Conservation (phyloP, 163 green algal genomes). For the Chlamydomonas reinhardtii region DNA sequence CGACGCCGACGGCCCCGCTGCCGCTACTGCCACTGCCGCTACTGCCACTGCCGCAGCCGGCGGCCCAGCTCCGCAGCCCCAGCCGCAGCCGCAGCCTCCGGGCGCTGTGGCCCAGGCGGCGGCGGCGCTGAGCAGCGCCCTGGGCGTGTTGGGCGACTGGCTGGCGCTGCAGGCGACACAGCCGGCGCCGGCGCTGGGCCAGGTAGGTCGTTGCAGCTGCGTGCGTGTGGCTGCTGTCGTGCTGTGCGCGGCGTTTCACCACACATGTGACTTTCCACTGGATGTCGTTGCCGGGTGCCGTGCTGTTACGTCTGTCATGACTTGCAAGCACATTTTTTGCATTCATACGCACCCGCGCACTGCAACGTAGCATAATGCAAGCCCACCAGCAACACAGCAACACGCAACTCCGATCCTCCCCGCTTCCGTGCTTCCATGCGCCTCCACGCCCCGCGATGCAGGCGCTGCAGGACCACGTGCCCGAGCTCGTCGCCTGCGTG, state of each 20-base stretch:
- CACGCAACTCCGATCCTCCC: too few relatives aligned
- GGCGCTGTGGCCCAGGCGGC: not conserved
- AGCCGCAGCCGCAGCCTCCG: not conserved
- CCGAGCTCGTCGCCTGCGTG: not conserved
- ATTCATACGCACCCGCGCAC: too few relatives aligned
- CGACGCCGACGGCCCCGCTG: not conserved
- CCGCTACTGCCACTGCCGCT: too few relatives aligned
- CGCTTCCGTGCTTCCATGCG: not conserved
- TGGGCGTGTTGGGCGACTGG: slow-evolving; percentile 34
- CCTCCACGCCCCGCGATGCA: not conserved
- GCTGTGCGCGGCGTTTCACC: too few relatives aligned
- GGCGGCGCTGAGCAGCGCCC: not conserved
- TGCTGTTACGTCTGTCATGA: too few relatives aligned
- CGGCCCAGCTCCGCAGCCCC: not conserved
- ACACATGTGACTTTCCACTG: too few relatives aligned
- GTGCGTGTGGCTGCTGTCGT: not conserved
- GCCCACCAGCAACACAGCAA: too few relatives aligned
- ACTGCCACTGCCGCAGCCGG: too few relatives aligned
- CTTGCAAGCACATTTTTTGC: too few relatives aligned
- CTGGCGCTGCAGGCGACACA: not conserved
- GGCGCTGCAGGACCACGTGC: slow-evolving; percentile 2
- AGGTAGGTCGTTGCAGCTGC: not conserved
- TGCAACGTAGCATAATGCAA: too few relatives aligned
- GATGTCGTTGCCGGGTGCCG: too few relatives aligned
- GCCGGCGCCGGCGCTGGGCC: not conserved